These are phyloP conservation scores for Mrakia hoshinonis DNA, from an alignment of 768 basidiomycete species.

Conservation along the genomic window DNA sequence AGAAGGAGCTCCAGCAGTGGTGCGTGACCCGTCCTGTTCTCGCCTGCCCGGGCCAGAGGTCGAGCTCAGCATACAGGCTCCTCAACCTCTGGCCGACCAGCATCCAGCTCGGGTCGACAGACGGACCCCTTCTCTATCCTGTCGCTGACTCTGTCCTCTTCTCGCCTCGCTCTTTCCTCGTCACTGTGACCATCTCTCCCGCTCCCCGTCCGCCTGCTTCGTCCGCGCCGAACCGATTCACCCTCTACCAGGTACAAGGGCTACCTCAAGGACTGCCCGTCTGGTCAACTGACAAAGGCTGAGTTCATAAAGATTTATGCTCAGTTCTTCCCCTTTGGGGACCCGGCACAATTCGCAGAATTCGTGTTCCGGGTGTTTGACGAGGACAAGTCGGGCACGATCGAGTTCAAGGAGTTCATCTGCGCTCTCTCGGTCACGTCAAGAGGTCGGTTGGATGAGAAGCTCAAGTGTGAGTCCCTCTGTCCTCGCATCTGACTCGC, in stretches of 20 bases:
- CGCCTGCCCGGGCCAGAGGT: neutral
- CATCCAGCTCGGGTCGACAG: too few species aligned
- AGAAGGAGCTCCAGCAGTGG: slow-evolving; percentile 96
- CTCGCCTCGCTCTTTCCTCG: neutral
- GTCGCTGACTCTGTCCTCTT: slow-evolving; percentile 10
- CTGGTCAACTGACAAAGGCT: slow-evolving; percentile 87
- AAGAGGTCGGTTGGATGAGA: slow-evolving; percentile 88
- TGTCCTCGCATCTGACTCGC: neutral
- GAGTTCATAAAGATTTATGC: slow-evolving; percentile 98
- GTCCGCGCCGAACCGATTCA: neutral
- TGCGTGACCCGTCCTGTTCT: slow-evolving; percentile 34
- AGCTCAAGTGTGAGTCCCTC: slow-evolving; percentile 74
- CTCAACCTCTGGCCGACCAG: neutral
- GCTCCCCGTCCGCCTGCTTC: neutral
- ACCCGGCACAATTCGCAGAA: slow-evolving; percentile 91
- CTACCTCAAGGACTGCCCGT: slow-evolving; percentile 96
- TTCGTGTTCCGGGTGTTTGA: slow-evolving; percentile 43
- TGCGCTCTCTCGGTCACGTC: slow-evolving; percentile 92
- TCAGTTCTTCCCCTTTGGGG: slow-evolving; percentile 99
- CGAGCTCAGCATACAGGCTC: neutral
- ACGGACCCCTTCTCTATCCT: neutral
- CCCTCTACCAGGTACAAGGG: slow-evolving; percentile 77
- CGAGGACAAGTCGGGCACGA: slow-evolving; percentile 57
- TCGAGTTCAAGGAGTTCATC: slow-evolving; percentile 96
- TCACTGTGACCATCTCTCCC: slow-evolving; percentile 14